These are phyloP conservation scores for Claviceps africana DNA, from an alignment of 2,329 filamentous ascomycete species.

Conservation along the genomic window DNA sequence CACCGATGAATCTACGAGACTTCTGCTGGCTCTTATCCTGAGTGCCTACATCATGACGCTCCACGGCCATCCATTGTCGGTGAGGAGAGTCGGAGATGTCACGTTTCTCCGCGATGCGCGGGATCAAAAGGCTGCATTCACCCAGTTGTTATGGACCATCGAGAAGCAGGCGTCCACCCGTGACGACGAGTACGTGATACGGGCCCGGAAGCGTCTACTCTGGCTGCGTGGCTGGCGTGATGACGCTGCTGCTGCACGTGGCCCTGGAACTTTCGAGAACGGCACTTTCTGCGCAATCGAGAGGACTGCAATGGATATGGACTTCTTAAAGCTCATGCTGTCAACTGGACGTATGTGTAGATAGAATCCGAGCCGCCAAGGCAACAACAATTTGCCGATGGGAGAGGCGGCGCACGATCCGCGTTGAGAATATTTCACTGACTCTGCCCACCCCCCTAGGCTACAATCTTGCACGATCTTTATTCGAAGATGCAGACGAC, in stretches of 20 bases:
- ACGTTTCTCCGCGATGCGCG: slow-evolving; percentile 47
- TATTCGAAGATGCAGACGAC: slow-evolving; percentile 41
- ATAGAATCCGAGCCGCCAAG: not conserved
- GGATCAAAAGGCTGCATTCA: slow-evolving; percentile 48
- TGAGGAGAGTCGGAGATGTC: slow-evolving; percentile 46
- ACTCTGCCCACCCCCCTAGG: slow-evolving; percentile 27
- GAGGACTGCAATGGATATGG: slow-evolving; percentile 49
- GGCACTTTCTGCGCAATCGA: slow-evolving; percentile 51
- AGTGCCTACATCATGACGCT: slow-evolving; percentile 44
- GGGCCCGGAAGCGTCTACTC: slow-evolving; percentile 47
- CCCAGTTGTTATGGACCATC: slow-evolving; percentile 43
- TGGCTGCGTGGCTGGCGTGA: slow-evolving; percentile 65
- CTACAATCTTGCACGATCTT: slow-evolving; percentile 46
- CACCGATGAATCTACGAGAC: slow-evolving; percentile 35
- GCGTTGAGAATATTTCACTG: slow-evolving; percentile 2
- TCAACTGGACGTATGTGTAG: slow-evolving; percentile 41
- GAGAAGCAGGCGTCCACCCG: slow-evolving; percentile 35
- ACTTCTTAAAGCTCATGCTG: slow-evolving; percentile 56
- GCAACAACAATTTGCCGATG: not conserved
- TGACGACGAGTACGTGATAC: slow-evolving; percentile 51
- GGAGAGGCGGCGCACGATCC: not conserved
- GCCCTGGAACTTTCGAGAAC: slow-evolving; percentile 30
- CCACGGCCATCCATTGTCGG: slow-evolving; percentile 33
- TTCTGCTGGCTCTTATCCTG: slow-evolving; percentile 50
- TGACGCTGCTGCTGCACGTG: slow-evolving; percentile 17